A percentile compares a stretch with the other conserved stretches of the same genome.
phyloP scores from a whole-genome alignment of 805 yeast species.

The Candida insectalens region DNA sequence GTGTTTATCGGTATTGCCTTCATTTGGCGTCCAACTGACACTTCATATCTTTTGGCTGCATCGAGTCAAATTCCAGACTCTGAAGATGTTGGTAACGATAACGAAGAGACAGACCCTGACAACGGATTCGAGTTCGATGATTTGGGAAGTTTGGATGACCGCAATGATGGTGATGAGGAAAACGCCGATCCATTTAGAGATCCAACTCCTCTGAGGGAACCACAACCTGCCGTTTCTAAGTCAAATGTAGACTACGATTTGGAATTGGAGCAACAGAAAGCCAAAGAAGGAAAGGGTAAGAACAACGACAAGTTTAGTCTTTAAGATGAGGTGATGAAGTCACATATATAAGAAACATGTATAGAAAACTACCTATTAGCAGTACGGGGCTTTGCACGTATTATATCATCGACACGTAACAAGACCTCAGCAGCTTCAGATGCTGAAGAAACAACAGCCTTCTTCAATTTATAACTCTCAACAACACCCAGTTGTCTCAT shows the following conservation, averaged over 20 bases:
- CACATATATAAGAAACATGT: background rate
- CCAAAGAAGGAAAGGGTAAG: constrained; percentile 7
- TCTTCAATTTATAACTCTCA: constrained; percentile 85
- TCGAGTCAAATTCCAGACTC: constrained; percentile 76
- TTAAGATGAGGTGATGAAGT: constrained; percentile 25
- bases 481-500: constrained; percentile 91
- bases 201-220: constrained; percentile 22
- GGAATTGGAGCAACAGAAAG: constrained; percentile 24
- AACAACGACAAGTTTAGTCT: constrained; percentile 17
- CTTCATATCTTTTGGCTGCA: constrained; percentile 89
- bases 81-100: constrained; percentile 28
- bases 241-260: constrained; percentile 16
- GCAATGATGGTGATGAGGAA: background rate
- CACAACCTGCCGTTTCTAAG: constrained; percentile 9
- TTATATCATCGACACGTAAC: constrained; percentile 91
- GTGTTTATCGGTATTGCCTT: constrained; percentile 79
- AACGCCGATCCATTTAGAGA: constrained; percentile 22
- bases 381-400: constrained; percentile 95
- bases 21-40: constrained; percentile 96
- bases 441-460: constrained; percentile 90
- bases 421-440: constrained; percentile 98
- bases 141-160: constrained; percentile 39
- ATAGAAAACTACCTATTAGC: constrained; percentile 38
- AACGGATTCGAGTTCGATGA: constrained; percentile 43
- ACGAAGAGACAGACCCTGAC: constrained; percentile 13